A percentile compares a stretch with the other conserved stretches of the same genome.
Evolutionary conservation across 1,284 basidiomycete genomes (phyloP).

Genomic region (Golubevia pallescens): DNA sequence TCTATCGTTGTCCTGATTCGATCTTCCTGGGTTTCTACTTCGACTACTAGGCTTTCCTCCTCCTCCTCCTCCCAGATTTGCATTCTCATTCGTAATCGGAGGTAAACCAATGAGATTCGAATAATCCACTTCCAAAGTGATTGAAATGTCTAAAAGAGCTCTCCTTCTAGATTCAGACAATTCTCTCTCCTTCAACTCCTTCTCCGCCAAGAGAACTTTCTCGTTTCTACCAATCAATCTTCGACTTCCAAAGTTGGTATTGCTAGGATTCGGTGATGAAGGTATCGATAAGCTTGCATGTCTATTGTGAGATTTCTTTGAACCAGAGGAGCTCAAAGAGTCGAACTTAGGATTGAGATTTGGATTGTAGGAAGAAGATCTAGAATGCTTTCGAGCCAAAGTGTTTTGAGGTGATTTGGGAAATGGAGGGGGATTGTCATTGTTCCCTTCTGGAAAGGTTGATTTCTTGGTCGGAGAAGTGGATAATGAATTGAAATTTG

Average conservation of each 20-base stretch:
- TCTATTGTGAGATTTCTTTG: background rate
- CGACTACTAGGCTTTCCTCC: background rate
- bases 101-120: constrained; percentile 29
- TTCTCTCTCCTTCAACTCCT: constrained; percentile 39
- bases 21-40: background rate
- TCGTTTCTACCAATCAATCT: constrained; percentile 39
- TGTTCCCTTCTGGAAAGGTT: too few relatives aligned
- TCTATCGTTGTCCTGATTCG: too few relatives aligned
- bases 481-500: too few relatives aligned
- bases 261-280: too few relatives aligned
- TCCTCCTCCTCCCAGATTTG: background rate
- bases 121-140: constrained; percentile 43
- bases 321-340: background rate
- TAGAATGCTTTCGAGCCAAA: too few relatives aligned
- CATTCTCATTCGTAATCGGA: background rate
- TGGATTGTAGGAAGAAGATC: background rate
- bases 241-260: constrained; percentile 11
- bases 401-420: too few relatives aligned
- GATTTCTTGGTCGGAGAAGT: too few relatives aligned
- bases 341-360: too few relatives aligned
- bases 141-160: constrained; percentile 39
- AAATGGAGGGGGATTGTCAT: too few relatives aligned
- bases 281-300: background rate
- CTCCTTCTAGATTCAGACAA: constrained; percentile 36
- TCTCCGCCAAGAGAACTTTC: constrained; percentile 38